Base-by-base conservation (phyloP, 2,329 filamentous ascomycete species). In the Trichoderma cornu-damae region DNA sequence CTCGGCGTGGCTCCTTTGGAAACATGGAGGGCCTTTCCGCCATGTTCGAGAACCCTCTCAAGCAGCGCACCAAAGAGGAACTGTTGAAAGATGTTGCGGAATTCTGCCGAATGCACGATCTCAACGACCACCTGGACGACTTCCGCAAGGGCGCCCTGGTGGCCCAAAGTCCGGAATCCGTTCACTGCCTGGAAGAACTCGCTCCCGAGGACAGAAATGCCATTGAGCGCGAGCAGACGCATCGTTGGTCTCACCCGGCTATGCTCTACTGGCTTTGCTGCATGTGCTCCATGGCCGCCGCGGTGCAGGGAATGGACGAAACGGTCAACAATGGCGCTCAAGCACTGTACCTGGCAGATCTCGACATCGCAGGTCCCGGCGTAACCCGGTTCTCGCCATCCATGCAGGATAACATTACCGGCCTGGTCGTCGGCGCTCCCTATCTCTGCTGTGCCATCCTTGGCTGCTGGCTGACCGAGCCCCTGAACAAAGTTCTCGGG, bases 321-420 rank as follows among this genome's bases (percentile, higher is more conserved):
- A 86, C 83, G 1, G 83, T 82, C 52, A 73, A 75, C 60, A 84
- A 84, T 62, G 82, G 82, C 20, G 83, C 84, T 68, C 84, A 87
- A 62, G 75, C 83, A 26, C 71, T 67, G 22, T 73, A 73, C 51
- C 43, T 87, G 0, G 84, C 86, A 63, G 84, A 84, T 62, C 84
- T 85, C 80, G 82, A 86, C 64, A 81, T 86, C 66, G 84, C 82
- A 0, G 83, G 84, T 2, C 82, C 85, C 47, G 85, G 85, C 59
- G 83, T 83, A 35, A 83, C 82, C 3, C 83, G 86, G 61, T 75
- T 84, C 37, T 72, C 66, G 9, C 70, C 71, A 42, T 72, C 69
- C 8, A 7, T 51, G 0, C 67, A 69, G 5, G 72, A 73, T 12
- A 14, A 61, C 0, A 68, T 72, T 59, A 46, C 72, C 18, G 66